Evolutionary conservation across 768 basidiomycete species (phyloP).

Genomic region (Panus rudis): DNA sequence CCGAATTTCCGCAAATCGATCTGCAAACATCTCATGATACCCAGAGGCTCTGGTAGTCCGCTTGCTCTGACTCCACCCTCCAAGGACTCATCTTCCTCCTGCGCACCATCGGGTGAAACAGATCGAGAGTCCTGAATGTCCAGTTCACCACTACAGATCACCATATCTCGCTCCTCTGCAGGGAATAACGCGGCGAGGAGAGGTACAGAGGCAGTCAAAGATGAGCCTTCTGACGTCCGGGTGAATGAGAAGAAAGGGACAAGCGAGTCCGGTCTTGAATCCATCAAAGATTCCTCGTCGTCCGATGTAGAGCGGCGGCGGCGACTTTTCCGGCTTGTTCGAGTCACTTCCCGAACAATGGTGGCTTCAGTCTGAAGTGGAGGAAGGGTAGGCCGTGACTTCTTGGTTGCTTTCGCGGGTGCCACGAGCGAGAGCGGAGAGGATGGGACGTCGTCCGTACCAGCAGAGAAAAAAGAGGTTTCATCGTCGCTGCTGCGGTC

Average conservation of each 20-base stretch:
- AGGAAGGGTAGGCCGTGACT: not conserved
- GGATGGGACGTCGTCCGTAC: no score
- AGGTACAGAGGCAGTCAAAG: conserved; percentile 63
- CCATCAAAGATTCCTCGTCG: conserved; percentile 6
- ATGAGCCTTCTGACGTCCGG: conserved; percentile 68
- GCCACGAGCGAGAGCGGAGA: no score
- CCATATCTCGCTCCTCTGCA: conserved; percentile 62
- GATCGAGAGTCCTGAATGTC: conserved; percentile 43
- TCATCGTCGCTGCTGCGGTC: conserved; percentile 3
- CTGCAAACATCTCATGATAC: conserved; percentile 56
- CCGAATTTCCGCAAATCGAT: conserved; percentile 70
- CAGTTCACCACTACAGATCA: conserved; percentile 66
- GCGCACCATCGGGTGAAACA: conserved; percentile 30
- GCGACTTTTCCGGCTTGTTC: not conserved
- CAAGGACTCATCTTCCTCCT: conserved; percentile 22
- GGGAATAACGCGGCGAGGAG: conserved; percentile 67
- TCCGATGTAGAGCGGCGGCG: conserved; percentile 9
- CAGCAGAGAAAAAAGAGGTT: not conserved
- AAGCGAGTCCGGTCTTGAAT: conserved; percentile 5
- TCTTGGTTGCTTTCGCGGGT: not conserved
- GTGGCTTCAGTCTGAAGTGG: not conserved
- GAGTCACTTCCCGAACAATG: not conserved
- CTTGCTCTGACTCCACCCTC: no score
- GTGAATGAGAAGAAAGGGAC: conserved; percentile 81
- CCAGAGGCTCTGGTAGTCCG: conserved; percentile 11